These are phyloP conservation scores for Teunomyces atbi DNA, from an alignment of 805 yeast species.

Conservation along the genomic window DNA sequence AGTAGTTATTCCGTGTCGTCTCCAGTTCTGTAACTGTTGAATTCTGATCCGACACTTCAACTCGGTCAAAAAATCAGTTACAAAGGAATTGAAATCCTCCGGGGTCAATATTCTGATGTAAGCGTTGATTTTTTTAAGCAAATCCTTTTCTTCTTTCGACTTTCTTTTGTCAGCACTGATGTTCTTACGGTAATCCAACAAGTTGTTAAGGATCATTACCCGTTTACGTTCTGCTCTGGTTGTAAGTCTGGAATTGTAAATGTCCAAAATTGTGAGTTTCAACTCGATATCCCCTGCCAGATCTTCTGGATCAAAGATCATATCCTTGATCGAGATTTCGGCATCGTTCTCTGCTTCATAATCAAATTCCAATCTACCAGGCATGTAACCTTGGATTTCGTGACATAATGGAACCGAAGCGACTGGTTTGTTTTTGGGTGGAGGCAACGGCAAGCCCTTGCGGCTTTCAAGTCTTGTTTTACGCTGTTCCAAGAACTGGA, in stretches of 20 bases:
- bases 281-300: slow-evolving; percentile 83
- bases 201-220: slow-evolving; percentile 65
- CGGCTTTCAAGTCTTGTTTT: slow-evolving; percentile 70
- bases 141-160: slow-evolving; percentile 85
- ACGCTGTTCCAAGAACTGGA: slow-evolving; percentile 65
- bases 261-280: slow-evolving; percentile 81
- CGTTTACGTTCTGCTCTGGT: slow-evolving; percentile 93
- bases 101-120: slow-evolving; percentile 78
- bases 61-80: slow-evolving; percentile 73
- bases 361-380: slow-evolving; percentile 96
- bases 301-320: slow-evolving; percentile 94
- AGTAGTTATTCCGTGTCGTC: slow-evolving; percentile 83
- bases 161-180: slow-evolving; percentile 82
- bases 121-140: slow-evolving; percentile 72
- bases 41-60: slow-evolving; percentile 76
- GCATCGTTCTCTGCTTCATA: slow-evolving; percentile 97
- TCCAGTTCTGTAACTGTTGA: slow-evolving; percentile 89
- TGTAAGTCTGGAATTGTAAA: slow-evolving; percentile 85
- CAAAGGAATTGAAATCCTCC: slow-evolving; percentile 73
- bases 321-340: slow-evolving; percentile 88
- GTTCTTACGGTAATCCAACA: slow-evolving; percentile 82
- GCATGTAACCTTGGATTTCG: slow-evolving; percentile 97
- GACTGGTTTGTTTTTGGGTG: slow-evolving; percentile 81
- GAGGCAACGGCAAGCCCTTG: slow-evolving; percentile 69
- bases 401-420: slow-evolving; percentile 96